Base-by-base conservation (phyloP, 768 basidiomycete genomes). In the Amanita fuliginea region DNA sequence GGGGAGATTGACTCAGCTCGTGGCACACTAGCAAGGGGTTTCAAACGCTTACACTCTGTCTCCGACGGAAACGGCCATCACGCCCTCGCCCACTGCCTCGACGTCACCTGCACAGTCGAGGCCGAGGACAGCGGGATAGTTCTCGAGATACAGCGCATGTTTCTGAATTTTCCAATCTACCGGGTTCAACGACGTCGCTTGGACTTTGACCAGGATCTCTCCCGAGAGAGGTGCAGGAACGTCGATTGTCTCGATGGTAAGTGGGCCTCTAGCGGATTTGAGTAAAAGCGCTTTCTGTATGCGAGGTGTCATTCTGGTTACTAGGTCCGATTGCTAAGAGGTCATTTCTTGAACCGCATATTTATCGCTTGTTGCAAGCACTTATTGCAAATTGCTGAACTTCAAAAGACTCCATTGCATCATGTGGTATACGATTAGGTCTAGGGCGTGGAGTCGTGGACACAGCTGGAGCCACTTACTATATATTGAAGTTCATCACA, bases 101-200 rank as follows among this genome's bases (percentile, higher is more conserved):
- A 72, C 63, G 18, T 59, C 60, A 14, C 74, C 72, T 5, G 71
- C 66, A 13, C 51, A 61, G n/a, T 75, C 72, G 4, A 44, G 51
- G 4, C 70, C 73, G 26, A 68, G 44, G 40, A 71, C 55, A 13
- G 59, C 56, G 1, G 73, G 74, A 50, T 51, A 76, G 3, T 58
- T 46, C n/a, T 66, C 52, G n/a, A 73, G 39, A 49, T 65, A 60
- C 13, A 62, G 34, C 1, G 53, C 60, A 24, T 53, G 57, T 37
- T 62, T 61, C 34, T 57, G 58, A 32, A 58, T 57, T 45, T 63
- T 62, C 64, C 67, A 72, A 58, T 69, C 73, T 51, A 69, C 55
- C n/a, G 76, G 77, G 56, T 78, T 76, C 6, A 78, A 61, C 4
- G 67, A 68, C 3, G 64, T 58, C 0, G 71, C 56, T 34, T 64